phyloP scores from a whole-genome alignment of 1,284 basidiomycete genomes.

The Ceraceosorus bombacis region DNA sequence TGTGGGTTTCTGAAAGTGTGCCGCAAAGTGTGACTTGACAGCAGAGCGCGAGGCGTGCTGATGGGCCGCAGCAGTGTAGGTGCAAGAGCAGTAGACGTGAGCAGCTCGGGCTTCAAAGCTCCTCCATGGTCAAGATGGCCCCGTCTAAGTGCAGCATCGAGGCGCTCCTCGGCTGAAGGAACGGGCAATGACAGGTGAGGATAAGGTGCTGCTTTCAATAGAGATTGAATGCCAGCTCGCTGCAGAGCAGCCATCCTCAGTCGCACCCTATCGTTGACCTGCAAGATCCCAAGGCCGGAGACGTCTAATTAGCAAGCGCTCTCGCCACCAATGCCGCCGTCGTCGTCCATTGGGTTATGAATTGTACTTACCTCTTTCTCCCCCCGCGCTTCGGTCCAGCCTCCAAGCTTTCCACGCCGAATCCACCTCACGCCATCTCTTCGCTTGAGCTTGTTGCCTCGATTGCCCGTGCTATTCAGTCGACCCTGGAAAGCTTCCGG shows the following conservation, averaged over 20 bases:
- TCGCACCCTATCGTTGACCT: slow-evolving; percentile 13
- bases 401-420: slow-evolving; percentile 39
- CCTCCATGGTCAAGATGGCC: too few relatives aligned
- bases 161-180: background rate
- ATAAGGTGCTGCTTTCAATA: slow-evolving; percentile 10
- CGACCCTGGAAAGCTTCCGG: background rate
- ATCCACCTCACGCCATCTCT: slow-evolving; percentile 37
- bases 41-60: slow-evolving; percentile 32
- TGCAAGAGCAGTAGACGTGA: slow-evolving; percentile 37
- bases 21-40: slow-evolving; percentile 41
- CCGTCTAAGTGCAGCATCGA: background rate
- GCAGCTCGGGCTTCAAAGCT: background rate
- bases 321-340: too few relatives aligned
- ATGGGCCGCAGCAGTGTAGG: slow-evolving; percentile 43
- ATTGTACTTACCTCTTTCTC: slow-evolving; percentile 27
- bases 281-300: background rate
- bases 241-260: slow-evolving; percentile 15
- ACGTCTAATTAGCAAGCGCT: too few relatives aligned
- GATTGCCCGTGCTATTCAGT: slow-evolving; percentile 29
- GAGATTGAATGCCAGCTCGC: slow-evolving; percentile 12
- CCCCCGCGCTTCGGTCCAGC: slow-evolving; percentile 39
- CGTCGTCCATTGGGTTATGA: too few relatives aligned
- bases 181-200: slow-evolving; percentile 1
- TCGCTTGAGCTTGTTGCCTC: slow-evolving; percentile 43
- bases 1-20: slow-evolving; percentile 47